phyloP scores from a whole-genome alignment of 1,284 basidiomycete genomes.

The Moesziomyces parantarcticus region DNA sequence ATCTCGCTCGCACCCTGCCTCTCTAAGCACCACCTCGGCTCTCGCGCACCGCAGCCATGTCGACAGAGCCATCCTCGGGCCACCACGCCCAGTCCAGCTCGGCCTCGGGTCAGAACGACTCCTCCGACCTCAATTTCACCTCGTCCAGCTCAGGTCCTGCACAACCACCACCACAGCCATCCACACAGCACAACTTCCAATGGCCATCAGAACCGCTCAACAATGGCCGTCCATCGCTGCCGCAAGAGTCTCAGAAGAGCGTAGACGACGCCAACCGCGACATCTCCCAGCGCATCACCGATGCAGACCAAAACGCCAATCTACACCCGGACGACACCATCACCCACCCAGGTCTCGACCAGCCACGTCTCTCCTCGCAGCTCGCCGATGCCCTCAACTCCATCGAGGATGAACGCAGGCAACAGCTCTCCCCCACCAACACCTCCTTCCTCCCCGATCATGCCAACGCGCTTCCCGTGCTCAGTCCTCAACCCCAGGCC shows the following conservation, averaged over 20 bases:
- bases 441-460: neutral
- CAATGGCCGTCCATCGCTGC: conserved; percentile 19
- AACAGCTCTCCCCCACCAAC: conserved; percentile 28
- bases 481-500: conserved; percentile 13
- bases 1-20: too few relatives aligned
- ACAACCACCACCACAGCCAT: too few relatives aligned
- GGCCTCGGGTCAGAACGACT: conserved; percentile 20
- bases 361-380: conserved; percentile 17
- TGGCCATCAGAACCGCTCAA: conserved; percentile 43
- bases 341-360: conserved; percentile 10
- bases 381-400: conserved; percentile 20
- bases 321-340: neutral
- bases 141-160: conserved; percentile 18
- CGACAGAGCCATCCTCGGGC: conserved; percentile 4
- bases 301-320: conserved; percentile 23
- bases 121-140: conserved; percentile 37
- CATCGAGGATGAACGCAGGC: conserved; percentile 27
- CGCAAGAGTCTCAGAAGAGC: conserved; percentile 36
- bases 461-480: conserved; percentile 9
- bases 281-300: conserved; percentile 32
- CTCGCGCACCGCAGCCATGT: conserved; percentile 19
- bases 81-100: conserved; percentile 7
- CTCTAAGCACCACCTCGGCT: too few relatives aligned
- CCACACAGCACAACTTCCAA: conserved; percentile 15
- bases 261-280: conserved; percentile 37